phyloP scores from a whole-genome alignment of 768 basidiomycete species.

The Chalciporus piperatus region DNA sequence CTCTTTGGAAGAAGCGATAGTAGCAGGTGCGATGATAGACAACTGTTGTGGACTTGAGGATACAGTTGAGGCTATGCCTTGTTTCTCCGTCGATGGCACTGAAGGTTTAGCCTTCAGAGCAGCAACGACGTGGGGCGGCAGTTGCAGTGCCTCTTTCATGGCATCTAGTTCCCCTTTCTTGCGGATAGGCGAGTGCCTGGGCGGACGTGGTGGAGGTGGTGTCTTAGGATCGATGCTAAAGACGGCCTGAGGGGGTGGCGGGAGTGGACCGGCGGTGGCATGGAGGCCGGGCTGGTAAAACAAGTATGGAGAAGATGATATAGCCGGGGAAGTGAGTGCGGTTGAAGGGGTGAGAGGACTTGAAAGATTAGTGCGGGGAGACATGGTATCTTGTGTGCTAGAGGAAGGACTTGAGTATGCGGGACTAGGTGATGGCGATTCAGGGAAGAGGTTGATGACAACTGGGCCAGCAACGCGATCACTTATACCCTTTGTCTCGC shows the following conservation, averaged over 20 bases:
- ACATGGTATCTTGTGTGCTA: conserved; percentile 28
- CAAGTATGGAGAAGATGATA: conserved; percentile 42
- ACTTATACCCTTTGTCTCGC: conserved; percentile 57
- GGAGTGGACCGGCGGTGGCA: conserved; percentile 70
- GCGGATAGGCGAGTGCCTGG: conserved; percentile 56
- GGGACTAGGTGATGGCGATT: conserved; percentile 29
- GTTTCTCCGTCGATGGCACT: conserved; percentile 17
- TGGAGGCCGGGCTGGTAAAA: conserved; percentile 67
- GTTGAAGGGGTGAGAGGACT: conserved; percentile 27
- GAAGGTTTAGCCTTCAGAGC: conserved; percentile 32
- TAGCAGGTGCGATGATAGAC: neutral
- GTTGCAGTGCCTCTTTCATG: conserved; percentile 57
- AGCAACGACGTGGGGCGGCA: conserved; percentile 53
- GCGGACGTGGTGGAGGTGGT: conserved; percentile 58
- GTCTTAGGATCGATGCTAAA: conserved; percentile 46
- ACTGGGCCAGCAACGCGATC: conserved; percentile 63
- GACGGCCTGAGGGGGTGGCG: conserved; percentile 61
- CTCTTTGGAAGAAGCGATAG: conserved; percentile 2
- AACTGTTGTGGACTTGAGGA: conserved; percentile 31
- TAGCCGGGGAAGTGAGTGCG: conserved; percentile 27
- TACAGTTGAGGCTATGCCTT: conserved; percentile 22
- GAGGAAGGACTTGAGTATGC: conserved; percentile 25
- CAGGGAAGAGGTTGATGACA: conserved; percentile 46
- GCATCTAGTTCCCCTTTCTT: conserved; percentile 50
- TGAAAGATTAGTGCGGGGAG: conserved; percentile 22